Percentiles rank a stretch among this genome's conserved stretches.
phyloP scores from a whole-genome alignment of 495 filamentous ascomycete species.

The Sabuloglossum arenarium region DNA sequence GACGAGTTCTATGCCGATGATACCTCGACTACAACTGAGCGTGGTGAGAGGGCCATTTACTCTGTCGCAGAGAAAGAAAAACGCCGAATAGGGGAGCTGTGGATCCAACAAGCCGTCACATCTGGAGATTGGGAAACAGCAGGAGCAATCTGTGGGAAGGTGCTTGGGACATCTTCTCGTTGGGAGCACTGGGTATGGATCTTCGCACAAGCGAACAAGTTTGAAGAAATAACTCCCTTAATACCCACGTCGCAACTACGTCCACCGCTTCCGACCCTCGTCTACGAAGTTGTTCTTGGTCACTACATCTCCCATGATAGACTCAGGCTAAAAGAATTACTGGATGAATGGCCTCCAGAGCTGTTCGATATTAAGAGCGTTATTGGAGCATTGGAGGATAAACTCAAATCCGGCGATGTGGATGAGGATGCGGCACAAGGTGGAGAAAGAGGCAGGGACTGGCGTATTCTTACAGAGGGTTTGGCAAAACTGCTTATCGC shows the following conservation, averaged over 20 bases:
- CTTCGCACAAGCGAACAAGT: constrained; percentile 64
- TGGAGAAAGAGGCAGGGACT: constrained; percentile 46
- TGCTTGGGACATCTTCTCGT: constrained; percentile 50
- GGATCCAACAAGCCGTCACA: constrained; percentile 66
- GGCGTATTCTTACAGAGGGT: constrained; percentile 63
- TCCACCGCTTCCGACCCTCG: constrained; percentile 58
- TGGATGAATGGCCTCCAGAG: constrained; percentile 68
- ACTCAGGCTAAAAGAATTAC: constrained; percentile 46
- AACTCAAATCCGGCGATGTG: constrained; percentile 46
- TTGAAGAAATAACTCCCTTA: constrained; percentile 71
- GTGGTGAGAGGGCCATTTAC: constrained; percentile 16
- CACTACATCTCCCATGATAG: constrained; percentile 64
- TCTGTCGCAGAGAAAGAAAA: constrained; percentile 75
- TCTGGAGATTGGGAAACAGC: constrained; percentile 54
- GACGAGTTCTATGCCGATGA: constrained; percentile 69
- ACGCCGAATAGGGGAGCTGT: constrained; percentile 73
- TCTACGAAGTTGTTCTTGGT: constrained; percentile 70
- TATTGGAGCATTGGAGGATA: constrained; percentile 47
- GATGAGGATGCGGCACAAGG: constrained; percentile 46
- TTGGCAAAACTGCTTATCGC: constrained; percentile 69
- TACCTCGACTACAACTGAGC: constrained; percentile 35
- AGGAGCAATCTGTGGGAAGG: constrained; percentile 56
- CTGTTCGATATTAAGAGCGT: constrained; percentile 58
- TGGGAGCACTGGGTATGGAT: constrained; percentile 94
- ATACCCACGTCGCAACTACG: constrained; percentile 54